phyloP scores from a whole-genome alignment of 2,329 filamentous ascomycete genomes.

The Diplodia scrobiculata region DNA sequence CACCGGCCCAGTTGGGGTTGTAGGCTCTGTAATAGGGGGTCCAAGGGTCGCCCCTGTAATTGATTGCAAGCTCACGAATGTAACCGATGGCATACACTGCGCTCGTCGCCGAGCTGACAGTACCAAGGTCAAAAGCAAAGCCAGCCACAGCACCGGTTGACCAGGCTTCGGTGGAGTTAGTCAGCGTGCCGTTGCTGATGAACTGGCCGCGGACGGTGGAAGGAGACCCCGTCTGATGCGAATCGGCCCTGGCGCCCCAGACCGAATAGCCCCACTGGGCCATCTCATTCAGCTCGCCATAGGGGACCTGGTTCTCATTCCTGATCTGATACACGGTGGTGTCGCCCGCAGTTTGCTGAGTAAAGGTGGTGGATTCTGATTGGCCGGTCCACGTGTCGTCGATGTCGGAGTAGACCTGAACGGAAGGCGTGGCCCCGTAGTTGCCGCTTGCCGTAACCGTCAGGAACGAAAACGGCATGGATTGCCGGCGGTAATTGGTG shows the following conservation, averaged over 20 bases:
- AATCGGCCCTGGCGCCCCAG: slow-evolving; percentile 44
- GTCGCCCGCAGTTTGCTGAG: slow-evolving; percentile 35
- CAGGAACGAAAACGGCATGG: slow-evolving; percentile 50
- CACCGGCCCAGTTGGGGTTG: slow-evolving; percentile 41
- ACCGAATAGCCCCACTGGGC: slow-evolving; percentile 49
- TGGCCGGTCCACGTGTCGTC: slow-evolving; percentile 51
- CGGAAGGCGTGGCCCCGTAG: slow-evolving; percentile 31
- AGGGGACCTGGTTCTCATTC: slow-evolving; percentile 39
- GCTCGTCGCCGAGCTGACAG: slow-evolving; percentile 35
- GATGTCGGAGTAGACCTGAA: slow-evolving; percentile 51
- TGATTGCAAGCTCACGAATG: slow-evolving; percentile 46
- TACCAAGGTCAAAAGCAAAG: slow-evolving; percentile 47
- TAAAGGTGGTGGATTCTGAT: slow-evolving; percentile 34
- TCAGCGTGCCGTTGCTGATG: slow-evolving; percentile 38
- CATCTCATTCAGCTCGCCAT: slow-evolving; percentile 46
- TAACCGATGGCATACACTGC: slow-evolving; percentile 50
- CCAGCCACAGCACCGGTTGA: slow-evolving; percentile 40
- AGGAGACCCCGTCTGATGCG: slow-evolving; percentile 39
- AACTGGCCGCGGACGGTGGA: slow-evolving; percentile 41
- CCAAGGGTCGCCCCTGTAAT: slow-evolving; percentile 47
- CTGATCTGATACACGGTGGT: slow-evolving; percentile 42
- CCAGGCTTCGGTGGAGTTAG: slow-evolving; percentile 35
- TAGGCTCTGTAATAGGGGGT: slow-evolving; percentile 47
- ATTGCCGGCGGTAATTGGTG: slow-evolving; percentile 48
- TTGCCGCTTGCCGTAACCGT: slow-evolving; percentile 41